Conservation (phyloP, 768 basidiomycete species). For the Trichaptum fuscoviolaceum region DNA sequence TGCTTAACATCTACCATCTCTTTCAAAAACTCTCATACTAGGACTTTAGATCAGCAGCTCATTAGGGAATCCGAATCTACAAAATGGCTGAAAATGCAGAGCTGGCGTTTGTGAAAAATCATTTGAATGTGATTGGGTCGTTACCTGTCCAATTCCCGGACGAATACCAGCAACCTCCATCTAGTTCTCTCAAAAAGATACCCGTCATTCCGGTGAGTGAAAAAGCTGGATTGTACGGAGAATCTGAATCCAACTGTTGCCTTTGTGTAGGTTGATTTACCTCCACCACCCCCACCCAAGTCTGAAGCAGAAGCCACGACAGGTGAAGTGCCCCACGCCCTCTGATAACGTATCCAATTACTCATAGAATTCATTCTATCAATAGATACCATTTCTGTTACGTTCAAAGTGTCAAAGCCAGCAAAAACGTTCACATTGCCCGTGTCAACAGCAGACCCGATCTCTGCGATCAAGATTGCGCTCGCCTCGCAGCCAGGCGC, state of each 20-base stretch:
- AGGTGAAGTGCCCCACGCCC: slow-evolving; percentile 17
- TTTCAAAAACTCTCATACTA: background rate
- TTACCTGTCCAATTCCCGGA: slow-evolving; percentile 67
- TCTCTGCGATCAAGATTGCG: slow-evolving; percentile 72
- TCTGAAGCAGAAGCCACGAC: slow-evolving; percentile 26
- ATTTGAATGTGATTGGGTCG: slow-evolving; percentile 54
- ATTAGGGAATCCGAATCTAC: background rate
- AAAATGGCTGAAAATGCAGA: slow-evolving; percentile 53
- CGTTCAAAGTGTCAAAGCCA: slow-evolving; percentile 91
- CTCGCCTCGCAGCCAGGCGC: slow-evolving; percentile 63
- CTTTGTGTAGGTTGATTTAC: slow-evolving; percentile 46
- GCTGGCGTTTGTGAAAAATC: slow-evolving; percentile 59
- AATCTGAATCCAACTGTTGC: background rate
- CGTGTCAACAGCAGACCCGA: slow-evolving; percentile 76
- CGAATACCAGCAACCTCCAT: slow-evolving; percentile 71
- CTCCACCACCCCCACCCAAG: slow-evolving; percentile 53
- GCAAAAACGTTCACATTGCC: slow-evolving; percentile 66
- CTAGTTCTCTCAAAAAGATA: slow-evolving; percentile 62
- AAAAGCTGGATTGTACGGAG: slow-evolving; percentile 10
- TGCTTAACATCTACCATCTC: slow-evolving; percentile 1
- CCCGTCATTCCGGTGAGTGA: slow-evolving; percentile 59
- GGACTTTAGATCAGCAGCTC: background rate
- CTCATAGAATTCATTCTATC: slow-evolving; percentile 6
- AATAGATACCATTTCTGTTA: slow-evolving; percentile 52
- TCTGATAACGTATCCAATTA: slow-evolving; percentile 2